Evolutionary conservation across 176 grass and related monocot species (phyloP).

Genomic region (Rhynchospora tenuis): DNA sequence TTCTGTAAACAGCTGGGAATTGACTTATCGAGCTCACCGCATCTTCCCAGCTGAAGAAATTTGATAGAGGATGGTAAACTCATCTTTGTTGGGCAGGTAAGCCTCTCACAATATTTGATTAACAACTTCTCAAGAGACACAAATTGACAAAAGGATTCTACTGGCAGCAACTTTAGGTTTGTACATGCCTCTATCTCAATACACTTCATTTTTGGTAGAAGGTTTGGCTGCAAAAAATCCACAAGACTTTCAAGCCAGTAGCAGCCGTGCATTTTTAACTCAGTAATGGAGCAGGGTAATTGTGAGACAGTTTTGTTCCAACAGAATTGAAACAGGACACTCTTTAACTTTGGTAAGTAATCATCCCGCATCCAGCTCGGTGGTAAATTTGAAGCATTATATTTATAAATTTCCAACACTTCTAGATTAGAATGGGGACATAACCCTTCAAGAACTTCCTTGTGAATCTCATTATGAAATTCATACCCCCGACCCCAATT

Average conservation of each 20-base stretch:
- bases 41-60: no score
- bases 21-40: neutral
- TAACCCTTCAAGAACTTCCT: constrained; percentile 1
- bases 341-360: neutral
- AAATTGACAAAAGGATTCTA: no score
- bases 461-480: neutral
- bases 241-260: neutral
- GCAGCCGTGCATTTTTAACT: no score
- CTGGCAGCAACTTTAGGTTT: no score
- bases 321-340: neutral
- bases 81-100: no score
- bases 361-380: neutral
- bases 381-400: neutral
- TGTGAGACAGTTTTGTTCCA: neutral
- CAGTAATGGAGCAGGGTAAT: neutral
- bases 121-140: no score
- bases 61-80: no score
- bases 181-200: no score
- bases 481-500: no score
- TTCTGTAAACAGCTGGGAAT: constrained; percentile 5
- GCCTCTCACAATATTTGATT: no score
- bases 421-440: constrained; percentile 13
- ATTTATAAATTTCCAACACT: neutral
- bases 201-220: neutral
- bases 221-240: neutral